A percentile compares a stretch with the other conserved stretches of the same genome.
Evolutionary conservation across 192 early-diverging fungal genomes (phyloP).

Genomic region (Podila horticola): DNA sequence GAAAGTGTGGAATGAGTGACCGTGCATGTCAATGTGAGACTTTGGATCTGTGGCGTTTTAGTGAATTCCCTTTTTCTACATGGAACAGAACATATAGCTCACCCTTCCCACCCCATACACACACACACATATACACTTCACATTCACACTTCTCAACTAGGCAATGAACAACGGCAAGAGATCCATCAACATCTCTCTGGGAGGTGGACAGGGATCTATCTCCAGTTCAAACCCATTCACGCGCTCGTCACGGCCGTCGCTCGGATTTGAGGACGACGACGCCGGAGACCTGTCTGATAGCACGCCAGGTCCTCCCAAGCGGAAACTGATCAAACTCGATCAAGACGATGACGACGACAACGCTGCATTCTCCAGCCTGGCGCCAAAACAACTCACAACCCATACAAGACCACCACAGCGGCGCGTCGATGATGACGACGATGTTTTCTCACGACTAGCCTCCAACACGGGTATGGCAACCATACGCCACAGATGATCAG

Average conservation of each 20-base stretch:
- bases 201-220: constrained; percentile 1
- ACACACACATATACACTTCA: too few relatives aligned
- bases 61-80: neutral
- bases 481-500: neutral
- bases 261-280: constrained; percentile 40
- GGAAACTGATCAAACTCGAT: constrained; percentile 37
- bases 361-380: neutral
- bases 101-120: too few relatives aligned
- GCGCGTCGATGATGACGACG: constrained; percentile 42
- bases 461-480: constrained; percentile 30
- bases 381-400: neutral
- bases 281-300: constrained; percentile 10
- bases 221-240: constrained; percentile 28
- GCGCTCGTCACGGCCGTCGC: constrained; percentile 8
- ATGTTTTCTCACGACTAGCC: constrained; percentile 14
- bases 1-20: neutral
- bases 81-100: too few relatives aligned
- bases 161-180: constrained; percentile 43
- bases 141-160: too few relatives aligned
- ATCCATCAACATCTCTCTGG: constrained; percentile 39
- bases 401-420: neutral
- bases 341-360: constrained; percentile 4
- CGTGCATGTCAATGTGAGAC: neutral
- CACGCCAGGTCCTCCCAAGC: constrained; percentile 16
- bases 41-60: neutral